Evolutionary conservation across 2,329 filamentous ascomycete genomes (phyloP).

Genomic region (Apiospora arundinis): DNA sequence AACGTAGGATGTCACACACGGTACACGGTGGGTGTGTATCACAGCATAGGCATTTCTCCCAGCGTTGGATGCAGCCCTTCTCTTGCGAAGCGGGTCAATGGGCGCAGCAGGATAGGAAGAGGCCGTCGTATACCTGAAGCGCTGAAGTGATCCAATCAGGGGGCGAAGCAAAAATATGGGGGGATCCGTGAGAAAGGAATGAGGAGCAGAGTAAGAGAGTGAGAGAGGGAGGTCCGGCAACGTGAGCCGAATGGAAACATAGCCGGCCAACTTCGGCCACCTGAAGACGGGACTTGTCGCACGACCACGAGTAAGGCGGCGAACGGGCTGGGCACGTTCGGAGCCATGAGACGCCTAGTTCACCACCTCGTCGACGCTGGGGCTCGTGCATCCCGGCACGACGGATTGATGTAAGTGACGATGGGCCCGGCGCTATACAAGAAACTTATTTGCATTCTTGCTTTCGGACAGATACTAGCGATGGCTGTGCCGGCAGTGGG

Average conservation of each 20-base stretch:
- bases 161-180: background rate
- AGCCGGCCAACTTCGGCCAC: background rate
- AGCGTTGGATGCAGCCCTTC: background rate
- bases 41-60: background rate
- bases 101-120: background rate
- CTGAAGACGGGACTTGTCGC: constrained; percentile 1
- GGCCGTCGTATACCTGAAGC: background rate
- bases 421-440: background rate
- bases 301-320: background rate
- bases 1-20: background rate
- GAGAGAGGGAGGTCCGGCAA: background rate
- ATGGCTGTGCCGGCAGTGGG: background rate
- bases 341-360: background rate
- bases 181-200: background rate
- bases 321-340: background rate
- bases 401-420: background rate
- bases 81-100: background rate
- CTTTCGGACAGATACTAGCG: background rate
- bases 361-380: background rate
- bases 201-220: no score
- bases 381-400: background rate
- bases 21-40: background rate
- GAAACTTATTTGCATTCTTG: background rate
- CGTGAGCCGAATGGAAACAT: background rate
- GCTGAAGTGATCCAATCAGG: background rate